These are phyloP conservation scores for Starmerella asiatica DNA, from an alignment of 805 yeast genomes.

Conservation along the genomic window DNA sequence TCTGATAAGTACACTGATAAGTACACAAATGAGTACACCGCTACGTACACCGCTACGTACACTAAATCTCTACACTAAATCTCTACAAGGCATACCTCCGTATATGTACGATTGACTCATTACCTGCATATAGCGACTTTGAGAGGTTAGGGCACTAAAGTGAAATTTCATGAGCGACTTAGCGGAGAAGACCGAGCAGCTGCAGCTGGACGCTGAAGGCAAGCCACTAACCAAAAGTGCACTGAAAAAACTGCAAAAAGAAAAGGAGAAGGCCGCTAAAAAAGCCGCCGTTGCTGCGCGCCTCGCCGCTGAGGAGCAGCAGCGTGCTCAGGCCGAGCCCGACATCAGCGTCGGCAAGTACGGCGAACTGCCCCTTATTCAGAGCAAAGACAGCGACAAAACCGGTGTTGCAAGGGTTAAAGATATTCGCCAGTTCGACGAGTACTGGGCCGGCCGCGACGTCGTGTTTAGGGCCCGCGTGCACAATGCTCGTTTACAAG, in stretches of 20 bases:
- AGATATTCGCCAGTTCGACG: conserved; percentile 38
- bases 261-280: conserved; percentile 80
- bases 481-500: conserved; percentile 87
- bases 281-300: conserved; percentile 87
- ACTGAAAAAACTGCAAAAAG: conserved; percentile 84
- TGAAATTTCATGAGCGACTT: conserved; percentile 10
- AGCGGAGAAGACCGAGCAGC: conserved; percentile 18
- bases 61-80: no score
- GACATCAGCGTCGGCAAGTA: conserved; percentile 81
- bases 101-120: not conserved
- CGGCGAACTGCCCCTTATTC: conserved; percentile 80
- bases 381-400: conserved; percentile 43
- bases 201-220: conserved; percentile 54
- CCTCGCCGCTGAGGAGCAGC: conserved; percentile 74
- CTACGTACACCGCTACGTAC: no score
- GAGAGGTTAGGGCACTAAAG: not conserved
- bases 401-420: conserved; percentile 49
- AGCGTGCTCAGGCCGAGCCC: conserved; percentile 56
- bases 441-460: conserved; percentile 55
- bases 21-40: no score
- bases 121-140: not conserved
- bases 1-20: no score
- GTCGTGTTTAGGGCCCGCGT: conserved; percentile 87
- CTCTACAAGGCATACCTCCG: not conserved
- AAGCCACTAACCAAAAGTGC: conserved; percentile 88